Percentiles rank a stretch among this genome's conserved stretches.
These are phyloP conservation scores for Pharnaceum exiguum DNA, from an alignment of 148 eudicot species.

Conservation along the genomic window DNA sequence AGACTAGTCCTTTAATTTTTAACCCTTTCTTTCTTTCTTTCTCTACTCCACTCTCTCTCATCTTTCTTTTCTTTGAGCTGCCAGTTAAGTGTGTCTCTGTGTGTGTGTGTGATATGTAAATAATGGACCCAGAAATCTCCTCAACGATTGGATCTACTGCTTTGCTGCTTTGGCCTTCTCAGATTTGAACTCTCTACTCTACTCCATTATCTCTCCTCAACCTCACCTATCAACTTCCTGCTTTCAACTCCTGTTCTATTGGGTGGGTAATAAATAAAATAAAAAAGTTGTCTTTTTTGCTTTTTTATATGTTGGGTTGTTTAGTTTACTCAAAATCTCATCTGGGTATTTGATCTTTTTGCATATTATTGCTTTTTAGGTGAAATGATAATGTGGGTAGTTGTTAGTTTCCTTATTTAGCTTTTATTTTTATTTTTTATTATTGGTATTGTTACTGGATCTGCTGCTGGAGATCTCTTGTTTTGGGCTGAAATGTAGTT, in stretches of 20 bases:
- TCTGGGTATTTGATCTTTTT: constrained; percentile 22
- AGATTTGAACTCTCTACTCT: constrained; percentile 24
- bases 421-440: constrained; percentile 11
- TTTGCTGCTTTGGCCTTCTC: constrained; percentile 15
- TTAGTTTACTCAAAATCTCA: constrained; percentile 4
- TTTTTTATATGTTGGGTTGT: not conserved
- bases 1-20: not conserved
- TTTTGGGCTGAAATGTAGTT: constrained; percentile 3
- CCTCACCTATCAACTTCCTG: too few species aligned
- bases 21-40: not conserved
- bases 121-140: constrained; percentile 18
- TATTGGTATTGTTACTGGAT: constrained; percentile 31
- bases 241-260: not conserved
- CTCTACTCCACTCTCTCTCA: not conserved
- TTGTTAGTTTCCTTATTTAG: constrained; percentile 18
- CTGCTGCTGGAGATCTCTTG: constrained; percentile 11
- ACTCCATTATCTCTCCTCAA: too few species aligned
- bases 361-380: constrained; percentile 6
- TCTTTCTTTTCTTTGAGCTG: constrained; percentile 13
- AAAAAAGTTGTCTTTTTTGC: not conserved
- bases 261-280: too few species aligned
- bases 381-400: constrained; percentile 34
- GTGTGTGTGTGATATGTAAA: not conserved
- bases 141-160: constrained; percentile 27
- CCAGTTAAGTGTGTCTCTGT: not conserved